These are phyloP conservation scores for Magnusiomyces tetraspermus DNA, from an alignment of 1,139 yeast genomes.

Conservation along the genomic window DNA sequence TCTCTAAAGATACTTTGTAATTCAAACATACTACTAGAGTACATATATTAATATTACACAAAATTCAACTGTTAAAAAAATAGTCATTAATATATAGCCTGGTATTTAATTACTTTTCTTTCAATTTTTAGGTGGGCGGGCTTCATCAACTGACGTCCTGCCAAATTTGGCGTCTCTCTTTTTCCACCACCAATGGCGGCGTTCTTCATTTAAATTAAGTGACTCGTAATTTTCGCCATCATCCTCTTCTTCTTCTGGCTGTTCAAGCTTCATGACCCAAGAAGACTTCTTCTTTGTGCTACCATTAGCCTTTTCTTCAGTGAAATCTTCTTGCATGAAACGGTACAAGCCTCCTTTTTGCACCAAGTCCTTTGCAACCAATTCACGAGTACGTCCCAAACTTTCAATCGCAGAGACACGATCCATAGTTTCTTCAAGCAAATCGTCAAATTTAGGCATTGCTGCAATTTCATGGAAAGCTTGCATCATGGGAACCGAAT, in stretches of 20 bases:
- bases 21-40: no score
- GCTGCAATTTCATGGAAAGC: conserved; percentile 73
- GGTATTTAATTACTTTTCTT: no score
- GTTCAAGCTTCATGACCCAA: conserved; percentile 6
- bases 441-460: conserved; percentile 60
- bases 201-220: conserved; percentile 12
- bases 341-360: conserved; percentile 26
- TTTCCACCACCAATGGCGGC: conserved; percentile 14
- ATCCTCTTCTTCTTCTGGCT: conserved; percentile 15
- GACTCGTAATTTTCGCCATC: conserved; percentile 12
- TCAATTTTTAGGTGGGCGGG: no score
- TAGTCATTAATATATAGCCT: no score
- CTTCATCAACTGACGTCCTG: no score
- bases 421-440: conserved; percentile 60
- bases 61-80: no score
- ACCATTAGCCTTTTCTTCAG: neutral
- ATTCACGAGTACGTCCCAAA: conserved; percentile 68
- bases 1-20: no score
- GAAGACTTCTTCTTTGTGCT: neutral
- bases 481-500: conserved; percentile 82
- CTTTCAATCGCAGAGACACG: conserved; percentile 71
- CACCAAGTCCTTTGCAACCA: conserved; percentile 63
- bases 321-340: neutral
- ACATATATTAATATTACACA: no score
- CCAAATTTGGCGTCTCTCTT: conserved; percentile 11